Conservation (phyloP, 176 grass and related monocot species). For the Oryza meyeriana region DNA sequence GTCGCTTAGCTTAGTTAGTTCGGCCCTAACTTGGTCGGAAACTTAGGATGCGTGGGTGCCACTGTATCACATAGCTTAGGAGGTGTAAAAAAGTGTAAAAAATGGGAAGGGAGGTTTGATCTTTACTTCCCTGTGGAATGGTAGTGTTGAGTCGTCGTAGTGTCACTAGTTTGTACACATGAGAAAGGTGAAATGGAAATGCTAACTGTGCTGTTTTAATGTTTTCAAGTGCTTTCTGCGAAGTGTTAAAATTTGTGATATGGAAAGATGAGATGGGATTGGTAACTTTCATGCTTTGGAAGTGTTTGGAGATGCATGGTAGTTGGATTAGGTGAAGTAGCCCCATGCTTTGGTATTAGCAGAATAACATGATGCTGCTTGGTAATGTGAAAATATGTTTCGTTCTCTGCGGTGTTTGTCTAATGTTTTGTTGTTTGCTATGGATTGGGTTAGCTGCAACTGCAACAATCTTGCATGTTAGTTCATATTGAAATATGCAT, state of each 20-base stretch:
- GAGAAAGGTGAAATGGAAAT: neutral
- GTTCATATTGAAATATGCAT: neutral
- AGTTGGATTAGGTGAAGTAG: neutral
- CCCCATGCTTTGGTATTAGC: neutral
- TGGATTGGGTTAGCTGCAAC: neutral
- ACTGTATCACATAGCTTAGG: neutral
- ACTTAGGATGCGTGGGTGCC: constrained; percentile 6
- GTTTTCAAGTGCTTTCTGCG: neutral
- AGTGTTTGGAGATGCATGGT: neutral
- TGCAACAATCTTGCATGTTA: neutral
- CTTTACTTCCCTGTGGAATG: neutral
- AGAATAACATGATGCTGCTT: neutral
- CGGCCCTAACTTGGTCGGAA: neutral
- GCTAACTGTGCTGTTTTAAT: neutral
- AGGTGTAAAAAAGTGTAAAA: constrained; percentile 14
- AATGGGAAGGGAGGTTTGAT: neutral
- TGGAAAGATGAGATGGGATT: neutral
- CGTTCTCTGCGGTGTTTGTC: neutral
- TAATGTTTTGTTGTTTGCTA: neutral
- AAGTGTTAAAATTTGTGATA: neutral
- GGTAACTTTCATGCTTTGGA: neutral
- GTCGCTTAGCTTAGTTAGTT: neutral
- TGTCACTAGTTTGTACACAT: neutral
- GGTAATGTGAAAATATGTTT: neutral
- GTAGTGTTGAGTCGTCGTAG: neutral